Base-by-base conservation (phyloP, 2,329 filamentous ascomycete genomes). In the Lachnellula arida region DNA sequence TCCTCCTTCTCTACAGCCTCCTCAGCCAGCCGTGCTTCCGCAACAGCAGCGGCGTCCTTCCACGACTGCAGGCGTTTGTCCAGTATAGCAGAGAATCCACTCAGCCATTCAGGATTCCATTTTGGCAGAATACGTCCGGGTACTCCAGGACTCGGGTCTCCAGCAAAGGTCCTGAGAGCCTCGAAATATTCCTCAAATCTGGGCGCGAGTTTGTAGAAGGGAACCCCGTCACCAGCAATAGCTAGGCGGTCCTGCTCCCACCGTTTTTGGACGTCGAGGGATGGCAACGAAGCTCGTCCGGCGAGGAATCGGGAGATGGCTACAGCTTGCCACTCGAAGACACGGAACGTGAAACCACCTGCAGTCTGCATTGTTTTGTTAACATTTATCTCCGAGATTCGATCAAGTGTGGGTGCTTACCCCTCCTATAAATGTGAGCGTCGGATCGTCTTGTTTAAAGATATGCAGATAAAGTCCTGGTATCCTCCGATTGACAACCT, bases 321-420 rank as follows among this genome's bases (percentile, higher is more conserved):
- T 0, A 86, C 82, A 3, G 82, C 81, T 62, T 87, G 84, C 79
- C 81, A 86, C 68, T 86, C 84, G 52, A 84, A 86, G 34, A 86
- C 77, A 63, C 83, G 85, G 71, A 88, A 87, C 0, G 83, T 87
- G 15, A 87, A 64, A 0, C 78, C 79, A 0, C 78, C 77, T 3
- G 71, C 70, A 0, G 78, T 44, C 51, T 60, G 25, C 14, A 17
- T 14, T 14, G 5, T 46, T 12, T n/a, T 8, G 25, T 50, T 12
- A 54, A 37, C 17, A 34, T 11, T 11, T 46, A 15, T 39, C n/a
- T 32, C 19, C 6, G 9, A 15, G 40, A 23, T 28, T 46, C 11
- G 11, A 12, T 44, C n/a, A 12, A 19, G 15, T 44, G 19, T 40
- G 14, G 39, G 25, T 23, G 23, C 49, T 54, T 59, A 78, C 82